These are phyloP conservation scores for Coelastrella sp. DNA, from an alignment of 139 green algal genomes.

Conservation along the genomic window DNA sequence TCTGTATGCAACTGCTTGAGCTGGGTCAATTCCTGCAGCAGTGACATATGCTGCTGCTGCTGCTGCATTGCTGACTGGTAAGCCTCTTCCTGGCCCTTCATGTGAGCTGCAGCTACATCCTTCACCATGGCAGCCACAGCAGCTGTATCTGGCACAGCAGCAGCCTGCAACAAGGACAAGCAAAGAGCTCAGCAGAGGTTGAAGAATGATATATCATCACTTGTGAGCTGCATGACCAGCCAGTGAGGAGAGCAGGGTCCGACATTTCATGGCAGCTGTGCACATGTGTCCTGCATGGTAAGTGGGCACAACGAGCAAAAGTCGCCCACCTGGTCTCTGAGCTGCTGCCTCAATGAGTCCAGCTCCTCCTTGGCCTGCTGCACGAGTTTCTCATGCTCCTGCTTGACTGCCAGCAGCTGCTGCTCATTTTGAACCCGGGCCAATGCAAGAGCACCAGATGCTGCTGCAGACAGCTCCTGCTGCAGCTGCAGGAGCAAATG, in stretches of 20 bases:
- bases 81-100: not conserved
- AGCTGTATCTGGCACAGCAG: constrained; percentile 1
- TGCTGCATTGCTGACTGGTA: constrained; percentile 31
- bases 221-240: too few species aligned
- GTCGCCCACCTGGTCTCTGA: constrained; percentile 14
- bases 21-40: constrained; percentile 10
- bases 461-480: not conserved
- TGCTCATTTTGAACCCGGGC: constrained; percentile 30
- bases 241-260: too few species aligned
- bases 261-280: too few species aligned
- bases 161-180: not conserved
- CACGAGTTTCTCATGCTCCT: not conserved
- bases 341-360: not conserved
- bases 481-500: constrained; percentile 11
- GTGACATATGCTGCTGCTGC: constrained; percentile 27
- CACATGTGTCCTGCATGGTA: not conserved
- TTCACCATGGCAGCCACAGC: not conserved
- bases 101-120: constrained; percentile 5
- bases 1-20: constrained; percentile 28
- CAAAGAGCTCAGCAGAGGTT: not conserved
- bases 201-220: not conserved
- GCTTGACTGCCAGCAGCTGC: constrained; percentile 25
- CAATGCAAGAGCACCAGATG: not conserved
- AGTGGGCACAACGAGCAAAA: not conserved
- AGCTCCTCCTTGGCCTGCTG: constrained; percentile 8